Evolutionary conservation across 192 early-diverging fungal species (phyloP), one percentile per base, ranked within the genome.

Genomic region (Podila epigama): DNA sequence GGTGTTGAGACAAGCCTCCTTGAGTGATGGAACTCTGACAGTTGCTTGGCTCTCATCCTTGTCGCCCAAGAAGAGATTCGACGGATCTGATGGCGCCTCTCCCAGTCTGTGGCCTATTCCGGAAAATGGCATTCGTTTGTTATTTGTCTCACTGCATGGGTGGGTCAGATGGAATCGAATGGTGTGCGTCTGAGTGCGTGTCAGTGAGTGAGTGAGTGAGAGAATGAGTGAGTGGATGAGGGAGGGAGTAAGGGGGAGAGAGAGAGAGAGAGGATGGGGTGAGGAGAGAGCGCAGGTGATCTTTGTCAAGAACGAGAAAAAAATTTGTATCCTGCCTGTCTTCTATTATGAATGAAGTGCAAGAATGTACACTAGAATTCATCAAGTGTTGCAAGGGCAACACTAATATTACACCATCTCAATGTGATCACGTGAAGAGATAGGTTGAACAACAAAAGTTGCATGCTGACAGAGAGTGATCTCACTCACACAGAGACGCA

Each of bases 61-160:
- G 18, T 22, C 31, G 37, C n/a, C 22, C 44, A 34, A 58, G 48
- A 7, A 37, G 3, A 12, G 50, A 28, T 16, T 33, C 13, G 22
- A n/a, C n/a, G n/a, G 51, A 35, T 20, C 57, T 52, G 27, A 31
- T 33, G 12, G 61, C 59, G 40, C 63, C 70, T 42, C 31, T 52
- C 61, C 61, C 22, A 75, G 48, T 20, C 59, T 51, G 60, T 75
- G 53, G 29, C 71, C 71, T 20, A 20, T 36, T 58, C 71, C 71
- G 33, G 33, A 61, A 54, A 75, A 75, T 53, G 65, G 64, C 64
- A 75, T 75, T 13, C 36, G 55, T 37, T 25, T 39, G 9, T 13
- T 36, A 53, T 10, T 44, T 27, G 8, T 27, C n/a, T 42, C 22
- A 20, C 32, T 20, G 27, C 41, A 44, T 27, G 18, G 5, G 31